Percentiles rank a stretch among this genome's conserved stretches.
These are phyloP conservation scores for Panaeolus papilionaceus DNA, from an alignment of 768 basidiomycete species.

Conservation along the genomic window DNA sequence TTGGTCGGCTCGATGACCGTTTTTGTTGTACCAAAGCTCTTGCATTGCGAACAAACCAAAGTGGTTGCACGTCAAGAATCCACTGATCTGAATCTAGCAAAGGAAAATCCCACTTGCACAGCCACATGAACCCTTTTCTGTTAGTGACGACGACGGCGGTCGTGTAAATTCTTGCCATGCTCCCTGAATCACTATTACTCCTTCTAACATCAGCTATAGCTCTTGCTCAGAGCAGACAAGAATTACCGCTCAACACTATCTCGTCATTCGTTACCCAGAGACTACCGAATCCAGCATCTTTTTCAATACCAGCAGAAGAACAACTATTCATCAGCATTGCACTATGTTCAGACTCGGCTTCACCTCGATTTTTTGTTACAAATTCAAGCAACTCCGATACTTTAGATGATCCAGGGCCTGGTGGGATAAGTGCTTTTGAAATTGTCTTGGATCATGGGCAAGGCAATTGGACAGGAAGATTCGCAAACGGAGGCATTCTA, in stretches of 20 bases:
- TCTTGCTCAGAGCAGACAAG: conserved; percentile 37
- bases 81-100: neutral
- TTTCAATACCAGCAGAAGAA: conserved; percentile 46
- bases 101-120: neutral
- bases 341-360: conserved; percentile 44
- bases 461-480: conserved; percentile 57
- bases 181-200: conserved; percentile 42
- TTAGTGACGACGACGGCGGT: conserved; percentile 19
- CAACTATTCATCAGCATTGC: conserved; percentile 53
- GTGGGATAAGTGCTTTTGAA: conserved; percentile 51
- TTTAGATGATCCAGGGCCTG: conserved; percentile 43
- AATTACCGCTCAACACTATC: conserved; percentile 44
- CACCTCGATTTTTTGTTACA: conserved; percentile 64
- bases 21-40: too few relatives aligned
- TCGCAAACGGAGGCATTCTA: conserved; percentile 56
- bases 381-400: conserved; percentile 47
- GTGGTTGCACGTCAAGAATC: neutral
- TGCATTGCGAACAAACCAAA: too few relatives aligned
- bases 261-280: conserved; percentile 36
- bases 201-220: conserved; percentile 38
- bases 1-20: too few relatives aligned
- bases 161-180: conserved; percentile 30
- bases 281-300: conserved; percentile 41
- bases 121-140: conserved; percentile 7
- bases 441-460: conserved; percentile 53